Percentiles rank a stretch among this genome's conserved stretches.
Conservation (phyloP, 208 protist species). For the Polymyxa betae region DNA sequence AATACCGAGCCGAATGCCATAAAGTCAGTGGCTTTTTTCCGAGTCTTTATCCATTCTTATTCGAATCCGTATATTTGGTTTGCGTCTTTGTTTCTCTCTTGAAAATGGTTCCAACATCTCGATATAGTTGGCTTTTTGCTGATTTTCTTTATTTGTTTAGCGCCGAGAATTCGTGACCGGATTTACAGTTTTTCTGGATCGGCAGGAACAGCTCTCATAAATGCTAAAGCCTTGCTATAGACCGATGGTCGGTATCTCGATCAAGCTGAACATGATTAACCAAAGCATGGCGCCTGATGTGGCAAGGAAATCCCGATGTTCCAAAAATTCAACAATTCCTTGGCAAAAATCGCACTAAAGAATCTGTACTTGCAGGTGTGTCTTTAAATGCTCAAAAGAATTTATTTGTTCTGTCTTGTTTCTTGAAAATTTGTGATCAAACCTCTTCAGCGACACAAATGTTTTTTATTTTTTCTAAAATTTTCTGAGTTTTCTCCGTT, state of each 20-base stretch:
- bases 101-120: no score
- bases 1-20: constrained; percentile 84
- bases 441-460: neutral
- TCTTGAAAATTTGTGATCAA: neutral
- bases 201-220: constrained; percentile 79
- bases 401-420: neutral
- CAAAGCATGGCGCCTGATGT: constrained; percentile 70
- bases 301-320: constrained; percentile 65
- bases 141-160: constrained; percentile 72
- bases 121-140: neutral
- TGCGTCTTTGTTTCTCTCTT: no score
- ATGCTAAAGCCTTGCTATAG: constrained; percentile 84
- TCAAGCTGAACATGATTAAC: constrained; percentile 82
- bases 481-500: neutral
- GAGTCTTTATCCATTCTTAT: neutral
- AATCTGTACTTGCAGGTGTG: neutral
- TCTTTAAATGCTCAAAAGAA: neutral
- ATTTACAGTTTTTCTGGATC: constrained; percentile 94
- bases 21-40: neutral
- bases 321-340: constrained; percentile 64
- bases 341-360: neutral
- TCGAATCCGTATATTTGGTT: no score
- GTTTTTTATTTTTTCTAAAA: neutral
- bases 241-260: constrained; percentile 95
- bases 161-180: constrained; percentile 86